phyloP scores from a whole-genome alignment of 208 protist species.

The Trypanosoma lewisi region DNA sequence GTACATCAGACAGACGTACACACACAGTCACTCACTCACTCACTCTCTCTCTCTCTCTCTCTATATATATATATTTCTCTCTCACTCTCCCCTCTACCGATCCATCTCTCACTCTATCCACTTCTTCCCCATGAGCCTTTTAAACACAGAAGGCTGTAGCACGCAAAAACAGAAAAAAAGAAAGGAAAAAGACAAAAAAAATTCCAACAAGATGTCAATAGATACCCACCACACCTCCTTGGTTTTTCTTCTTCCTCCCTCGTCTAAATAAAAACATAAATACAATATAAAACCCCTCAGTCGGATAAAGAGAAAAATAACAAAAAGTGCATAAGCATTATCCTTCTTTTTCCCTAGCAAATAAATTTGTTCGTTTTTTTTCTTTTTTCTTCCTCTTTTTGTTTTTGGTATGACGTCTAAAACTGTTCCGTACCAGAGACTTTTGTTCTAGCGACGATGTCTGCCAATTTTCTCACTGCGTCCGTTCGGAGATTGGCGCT shows the following conservation, averaged over 20 bases:
- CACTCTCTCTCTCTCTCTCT: not conserved
- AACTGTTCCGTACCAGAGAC: conserved; percentile 20
- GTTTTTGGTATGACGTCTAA: conserved; percentile 9
- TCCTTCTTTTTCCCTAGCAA: not conserved
- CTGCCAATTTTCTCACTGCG: conserved; percentile 47
- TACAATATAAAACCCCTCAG: not conserved
- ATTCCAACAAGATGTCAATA: not conserved
- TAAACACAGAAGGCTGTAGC: no score
- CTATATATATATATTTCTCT: no score
- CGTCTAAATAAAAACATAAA: not conserved
- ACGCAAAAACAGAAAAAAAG: not conserved
- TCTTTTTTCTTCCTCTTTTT: not conserved
- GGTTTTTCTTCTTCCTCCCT: not conserved
- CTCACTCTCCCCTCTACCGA: not conserved
- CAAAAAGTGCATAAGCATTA: not conserved
- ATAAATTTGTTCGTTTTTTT: conserved; percentile 2
- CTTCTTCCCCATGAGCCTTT: no score
- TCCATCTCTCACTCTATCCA: no score
- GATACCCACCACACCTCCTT: no score
- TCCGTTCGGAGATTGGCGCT: conserved; percentile 21
- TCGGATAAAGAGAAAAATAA: conserved; percentile 6
- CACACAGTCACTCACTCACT: not conserved
- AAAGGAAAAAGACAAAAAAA: not conserved
- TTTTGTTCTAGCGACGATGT: conserved; percentile 66
- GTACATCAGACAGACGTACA: not conserved